Evolutionary conservation across 2,329 filamentous ascomycete species (phyloP).

Genomic region (Ustilaginoidea virens): DNA sequence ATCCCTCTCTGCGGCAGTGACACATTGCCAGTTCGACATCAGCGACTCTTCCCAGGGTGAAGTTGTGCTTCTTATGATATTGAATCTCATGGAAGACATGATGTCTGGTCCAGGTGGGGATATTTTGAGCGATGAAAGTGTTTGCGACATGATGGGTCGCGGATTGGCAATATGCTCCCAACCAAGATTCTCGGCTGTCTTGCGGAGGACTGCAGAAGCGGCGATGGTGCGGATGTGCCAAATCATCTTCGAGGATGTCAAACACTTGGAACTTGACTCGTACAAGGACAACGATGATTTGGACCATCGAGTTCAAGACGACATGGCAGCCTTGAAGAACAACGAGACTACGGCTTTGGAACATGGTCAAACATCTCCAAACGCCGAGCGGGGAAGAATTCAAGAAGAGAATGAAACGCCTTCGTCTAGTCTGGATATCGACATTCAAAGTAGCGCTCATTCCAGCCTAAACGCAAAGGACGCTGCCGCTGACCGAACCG

Average conservation of each 20-base stretch:
- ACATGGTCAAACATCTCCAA: slow-evolving; percentile 3
- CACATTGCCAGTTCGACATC: slow-evolving; percentile 93
- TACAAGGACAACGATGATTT: slow-evolving; percentile 50
- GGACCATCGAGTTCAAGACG: slow-evolving; percentile 50
- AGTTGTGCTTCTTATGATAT: slow-evolving; percentile 82
- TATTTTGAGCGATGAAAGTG: slow-evolving; percentile 90
- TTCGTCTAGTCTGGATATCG: slow-evolving; percentile 1
- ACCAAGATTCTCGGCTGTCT: slow-evolving; percentile 73
- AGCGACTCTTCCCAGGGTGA: slow-evolving; percentile 92
- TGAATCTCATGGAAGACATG: slow-evolving; percentile 98
- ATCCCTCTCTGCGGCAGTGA: slow-evolving; percentile 83
- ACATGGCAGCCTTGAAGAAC: slow-evolving; percentile 70
- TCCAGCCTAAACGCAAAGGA: slow-evolving; percentile 2
- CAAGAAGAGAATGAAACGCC: slow-evolving; percentile 1
- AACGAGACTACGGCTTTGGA: slow-evolving; percentile 31
- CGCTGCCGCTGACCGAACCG: slow-evolving; percentile 16
- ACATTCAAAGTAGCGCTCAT: slow-evolving; percentile 2
- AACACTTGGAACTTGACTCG: slow-evolving; percentile 66
- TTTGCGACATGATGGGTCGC: slow-evolving; percentile 99
- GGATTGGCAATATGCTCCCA: slow-evolving; percentile 96
- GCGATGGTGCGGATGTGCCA: slow-evolving; percentile 99
- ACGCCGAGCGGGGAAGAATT: slow-evolving; percentile 2
- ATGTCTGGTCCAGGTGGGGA: slow-evolving; percentile 85
- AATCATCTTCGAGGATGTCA: slow-evolving; percentile 88
- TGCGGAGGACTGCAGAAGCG: slow-evolving; percentile 84